These are phyloP conservation scores for Talaromyces atroroseus DNA, from an alignment of 2,329 filamentous ascomycete species.

Conservation along the genomic window DNA sequence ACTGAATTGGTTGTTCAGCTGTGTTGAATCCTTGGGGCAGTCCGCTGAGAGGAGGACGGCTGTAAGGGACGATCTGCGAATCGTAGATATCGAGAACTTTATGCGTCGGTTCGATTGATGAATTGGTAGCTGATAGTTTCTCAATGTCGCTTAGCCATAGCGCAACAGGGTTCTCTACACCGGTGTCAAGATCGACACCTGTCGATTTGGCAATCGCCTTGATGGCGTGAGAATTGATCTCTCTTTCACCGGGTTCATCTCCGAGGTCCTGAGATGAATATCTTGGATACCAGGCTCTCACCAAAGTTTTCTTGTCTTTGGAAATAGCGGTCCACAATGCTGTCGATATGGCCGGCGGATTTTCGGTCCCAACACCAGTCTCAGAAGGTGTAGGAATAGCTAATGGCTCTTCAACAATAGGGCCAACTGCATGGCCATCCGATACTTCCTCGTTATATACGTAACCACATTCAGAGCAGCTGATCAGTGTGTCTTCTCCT, in stretches of 20 bases:
- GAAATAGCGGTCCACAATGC: constrained; percentile 38
- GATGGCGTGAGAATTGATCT: constrained; percentile 58
- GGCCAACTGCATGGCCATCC: constrained; percentile 31
- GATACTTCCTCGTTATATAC: constrained; percentile 86
- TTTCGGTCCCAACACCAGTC: constrained; percentile 18
- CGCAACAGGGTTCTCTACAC: constrained; percentile 55
- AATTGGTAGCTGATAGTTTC: constrained; percentile 15
- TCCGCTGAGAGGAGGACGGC: constrained; percentile 34
- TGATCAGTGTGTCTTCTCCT: constrained; percentile 81
- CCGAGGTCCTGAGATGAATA: constrained; percentile 27
- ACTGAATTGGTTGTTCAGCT: constrained; percentile 27
- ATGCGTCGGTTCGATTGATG: neutral
- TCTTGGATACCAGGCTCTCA: constrained; percentile 65
- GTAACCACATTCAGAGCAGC: constrained; percentile 67
- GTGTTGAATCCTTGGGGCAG: constrained; percentile 26
- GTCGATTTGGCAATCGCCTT: constrained; percentile 49
- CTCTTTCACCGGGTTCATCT: constrained; percentile 30
- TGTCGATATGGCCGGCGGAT: constrained; percentile 29
- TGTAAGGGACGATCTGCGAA: constrained; percentile 34
- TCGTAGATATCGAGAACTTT: constrained; percentile 38
- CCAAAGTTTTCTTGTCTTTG: constrained; percentile 58
- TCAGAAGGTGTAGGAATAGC: constrained; percentile 20
- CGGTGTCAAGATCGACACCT: constrained; percentile 64
- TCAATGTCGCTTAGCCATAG: constrained; percentile 47
- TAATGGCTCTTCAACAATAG: constrained; percentile 8